Evolutionary conservation across 2,329 filamentous ascomycete species (phyloP), one percentile per base, ranked within the genome.

Genomic region (Elsinoe ampelina): DNA sequence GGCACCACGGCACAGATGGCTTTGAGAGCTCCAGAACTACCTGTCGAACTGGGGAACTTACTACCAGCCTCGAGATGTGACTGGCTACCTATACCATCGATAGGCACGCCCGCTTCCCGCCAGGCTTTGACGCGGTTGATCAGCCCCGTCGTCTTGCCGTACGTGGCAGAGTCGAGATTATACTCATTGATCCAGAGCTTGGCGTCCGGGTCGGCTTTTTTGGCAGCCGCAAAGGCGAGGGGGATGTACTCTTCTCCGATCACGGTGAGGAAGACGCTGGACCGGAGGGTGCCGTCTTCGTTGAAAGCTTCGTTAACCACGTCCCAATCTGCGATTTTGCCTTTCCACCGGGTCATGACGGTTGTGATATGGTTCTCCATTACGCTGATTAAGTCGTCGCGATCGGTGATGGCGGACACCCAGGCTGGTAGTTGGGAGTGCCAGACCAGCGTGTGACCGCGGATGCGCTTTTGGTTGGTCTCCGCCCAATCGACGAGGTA

Each of bases 171-270:
- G 71, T 86, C 84, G 54, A 86, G 77, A 72, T 76, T 77, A 67
- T 75, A 77, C 65, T 89, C 85, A 70, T 89, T 90, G 72, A 89
- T 86, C 74, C 87, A 90, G 38, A 89, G 75, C 71, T 84, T 85
- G 2, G 82, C 84, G 57, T 70, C 64, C 2, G 85, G 83, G 67
- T 89, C 86, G 12, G 83, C 84, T 7, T 75, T 75, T 54, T 80
- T 78, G 17, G 86, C 86, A 10, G 85, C 80, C 54, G 80, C 75
- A 72, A 89, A 89, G 35, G 85, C 85, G 63, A 86, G 84, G 19
- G 75, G 73, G 55, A 89, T 80, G 65, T 85, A 88, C 67, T 80
- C 78, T 71, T 87, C 84, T 43, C 85, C 85, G 3, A 89, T 77
- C 2, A 88, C 80, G 22, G 80, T 76, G 63, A 75, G 84, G 73